Evolutionary conservation across 2,329 filamentous ascomycete genomes (phyloP), one percentile per base, ranked within the genome.

Genomic region (Rhynchosporium agropyri): DNA sequence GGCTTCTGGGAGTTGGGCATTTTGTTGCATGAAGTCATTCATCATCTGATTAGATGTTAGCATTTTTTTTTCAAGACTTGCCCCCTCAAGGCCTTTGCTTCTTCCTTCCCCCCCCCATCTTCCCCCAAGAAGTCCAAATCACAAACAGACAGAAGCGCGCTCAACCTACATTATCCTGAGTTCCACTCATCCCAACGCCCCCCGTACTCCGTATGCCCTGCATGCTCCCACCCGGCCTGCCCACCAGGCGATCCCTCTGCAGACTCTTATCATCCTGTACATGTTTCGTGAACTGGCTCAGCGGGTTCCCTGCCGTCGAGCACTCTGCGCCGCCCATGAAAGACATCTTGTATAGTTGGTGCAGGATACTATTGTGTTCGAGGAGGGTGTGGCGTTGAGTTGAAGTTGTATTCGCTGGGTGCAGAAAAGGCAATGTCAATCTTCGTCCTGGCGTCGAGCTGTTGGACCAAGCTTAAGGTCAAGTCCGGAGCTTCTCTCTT

Each of bases 281-380:
- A 77, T 97, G 93, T 79, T 99, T 99, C 68, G 93, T 92, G 77
- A 99, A 96, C 81, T 98, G 95, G 75, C 91, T 94, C 73, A 99
- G 87, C 63, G 96, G 95, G 78, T 99, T 99, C 74, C 89, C 92
- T 68, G 91, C 92, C 66, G 95, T 96, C 62, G 94, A 98, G 83
- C 95, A 99, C 80, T 98, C 95, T 71, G 94, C 90, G 71, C 94
- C 93, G 78, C 92, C 91, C 73, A 98, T 84, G 77, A 99, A 98
- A 61, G 94, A 97, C 94, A 99, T 98, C 20, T 63, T 64, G 38
- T 53, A 12, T 33, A 4, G 26, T 28, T 20, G 50, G 26, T 54
- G 4, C 9, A 5, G 48, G 13, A 13, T 40, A 20, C 12, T n/a
- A 15, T 53, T 38, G 10, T 29, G 48, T 49, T 10, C 2, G 6